These are phyloP conservation scores for Rosa chinensis DNA, from an alignment of 306 rosid genomes.

Conservation along the genomic window DNA sequence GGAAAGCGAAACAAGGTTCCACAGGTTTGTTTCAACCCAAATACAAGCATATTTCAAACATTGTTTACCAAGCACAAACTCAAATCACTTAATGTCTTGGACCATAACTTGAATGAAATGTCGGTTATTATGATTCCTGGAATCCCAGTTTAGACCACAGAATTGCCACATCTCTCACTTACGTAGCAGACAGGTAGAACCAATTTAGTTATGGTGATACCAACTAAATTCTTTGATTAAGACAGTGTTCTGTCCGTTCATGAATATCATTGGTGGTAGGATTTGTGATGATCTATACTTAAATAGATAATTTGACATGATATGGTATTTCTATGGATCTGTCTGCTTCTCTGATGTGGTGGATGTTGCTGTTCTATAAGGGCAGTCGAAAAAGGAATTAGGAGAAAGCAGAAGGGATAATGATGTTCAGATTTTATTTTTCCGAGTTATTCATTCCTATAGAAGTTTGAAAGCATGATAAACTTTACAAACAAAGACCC, in stretches of 20 bases:
- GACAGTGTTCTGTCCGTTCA: neutral
- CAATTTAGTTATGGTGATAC: neutral
- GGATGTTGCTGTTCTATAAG: neutral
- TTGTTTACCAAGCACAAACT: neutral
- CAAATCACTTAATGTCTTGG: neutral
- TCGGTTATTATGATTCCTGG: neutral
- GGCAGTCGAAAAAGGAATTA: neutral
- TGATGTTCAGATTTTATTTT: neutral
- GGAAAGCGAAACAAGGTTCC: conserved; percentile 91
- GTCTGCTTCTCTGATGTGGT: neutral
- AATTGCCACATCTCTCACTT: neutral
- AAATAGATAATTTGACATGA: too few species aligned
- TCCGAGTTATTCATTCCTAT: neutral
- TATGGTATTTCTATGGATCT: neutral
- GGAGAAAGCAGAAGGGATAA: neutral
- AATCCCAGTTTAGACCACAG: conserved; percentile 10
- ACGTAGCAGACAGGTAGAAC: neutral
- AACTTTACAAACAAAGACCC: neutral
- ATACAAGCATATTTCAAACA: neutral
- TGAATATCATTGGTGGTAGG: neutral
- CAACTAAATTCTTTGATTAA: neutral
- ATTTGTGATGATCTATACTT: neutral
- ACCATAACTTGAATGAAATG: neutral
- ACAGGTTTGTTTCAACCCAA: conserved; percentile 51
- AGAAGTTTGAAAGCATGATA: neutral